phyloP scores from a whole-genome alignment of 768 basidiomycete species.

The Hemileccinum impolitum region DNA sequence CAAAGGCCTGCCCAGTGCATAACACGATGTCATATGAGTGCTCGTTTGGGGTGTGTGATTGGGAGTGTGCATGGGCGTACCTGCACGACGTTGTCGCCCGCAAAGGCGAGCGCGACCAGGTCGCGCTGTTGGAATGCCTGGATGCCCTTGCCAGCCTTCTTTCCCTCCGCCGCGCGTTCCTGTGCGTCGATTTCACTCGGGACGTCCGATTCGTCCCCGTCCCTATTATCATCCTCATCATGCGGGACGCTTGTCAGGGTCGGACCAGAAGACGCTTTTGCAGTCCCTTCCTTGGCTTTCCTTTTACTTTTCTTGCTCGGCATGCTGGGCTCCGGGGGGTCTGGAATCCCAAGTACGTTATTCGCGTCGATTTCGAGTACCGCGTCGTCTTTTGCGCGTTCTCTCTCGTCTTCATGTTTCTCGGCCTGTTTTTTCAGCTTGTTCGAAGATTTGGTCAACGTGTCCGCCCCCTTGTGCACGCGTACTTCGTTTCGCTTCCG shows the following conservation, averaged over 20 bases:
- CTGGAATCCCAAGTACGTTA: conserved; percentile 18
- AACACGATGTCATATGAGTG: not conserved
- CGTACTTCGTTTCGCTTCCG: conserved; percentile 74
- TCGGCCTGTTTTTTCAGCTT: conserved; percentile 64
- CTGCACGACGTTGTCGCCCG: conserved; percentile 93
- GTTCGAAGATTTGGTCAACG: conserved; percentile 64
- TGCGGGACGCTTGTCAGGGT: not conserved
- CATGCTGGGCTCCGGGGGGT: not conserved
- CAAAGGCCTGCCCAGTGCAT: conserved; percentile 63
- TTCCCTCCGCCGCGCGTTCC: conserved; percentile 45
- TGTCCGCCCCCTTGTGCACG: conserved; percentile 63
- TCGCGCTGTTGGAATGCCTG: conserved; percentile 88
- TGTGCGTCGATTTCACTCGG: conserved; percentile 72
- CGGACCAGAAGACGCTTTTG: conserved; percentile 10
- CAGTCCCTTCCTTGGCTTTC: conserved; percentile 10
- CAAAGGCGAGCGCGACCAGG: conserved; percentile 91
- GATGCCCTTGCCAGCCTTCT: conserved; percentile 42
- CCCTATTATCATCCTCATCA: conserved; percentile 12
- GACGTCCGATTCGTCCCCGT: conserved; percentile 45
- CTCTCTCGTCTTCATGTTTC: conserved; percentile 56
- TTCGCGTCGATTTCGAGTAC: conserved; percentile 64
- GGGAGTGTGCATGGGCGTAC: conserved; percentile 49
- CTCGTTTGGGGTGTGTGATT: too few relatives aligned
- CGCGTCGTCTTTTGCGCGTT: conserved; percentile 69
- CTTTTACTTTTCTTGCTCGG: conserved; percentile 13